A percentile compares a stretch with the other conserved stretches of the same genome.
Conservation (phyloP, 164 flowering plant species). For the Dillenia turbinata region DNA sequence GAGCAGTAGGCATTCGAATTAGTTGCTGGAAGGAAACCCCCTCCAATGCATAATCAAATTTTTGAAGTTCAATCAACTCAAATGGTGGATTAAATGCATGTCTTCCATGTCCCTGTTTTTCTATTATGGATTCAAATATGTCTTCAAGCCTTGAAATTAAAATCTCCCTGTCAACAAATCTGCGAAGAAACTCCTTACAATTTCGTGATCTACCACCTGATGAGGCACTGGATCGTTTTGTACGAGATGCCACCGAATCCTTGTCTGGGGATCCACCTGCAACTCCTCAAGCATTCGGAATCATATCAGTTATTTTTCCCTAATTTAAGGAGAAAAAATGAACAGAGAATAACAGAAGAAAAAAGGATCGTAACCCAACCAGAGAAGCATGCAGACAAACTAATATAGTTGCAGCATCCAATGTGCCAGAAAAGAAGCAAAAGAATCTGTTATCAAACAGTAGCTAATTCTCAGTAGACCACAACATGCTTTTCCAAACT, state of each 20-base stretch:
- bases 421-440: no score
- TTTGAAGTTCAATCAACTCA: slow-evolving; percentile 80
- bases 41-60: slow-evolving; percentile 89
- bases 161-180: slow-evolving; percentile 56
- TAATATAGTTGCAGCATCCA: no score
- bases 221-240: slow-evolving; percentile 65
- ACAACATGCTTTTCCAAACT: no score
- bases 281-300: slow-evolving; percentile 3
- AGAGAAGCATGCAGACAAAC: no score
- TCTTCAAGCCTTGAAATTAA: slow-evolving; percentile 51
- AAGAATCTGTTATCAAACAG: no score
- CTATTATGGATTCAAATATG: slow-evolving; percentile 48
- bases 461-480: no score
- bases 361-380: no score
- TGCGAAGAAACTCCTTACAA: slow-evolving; percentile 67
- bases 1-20: slow-evolving; percentile 82
- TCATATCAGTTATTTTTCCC: no score
- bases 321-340: no score
- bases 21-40: slow-evolving; percentile 84
- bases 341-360: no score
- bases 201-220: slow-evolving; percentile 48
- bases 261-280: slow-evolving; percentile 73
- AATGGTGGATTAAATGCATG: slow-evolving; percentile 71
- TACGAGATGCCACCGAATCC: slow-evolving; percentile 71
- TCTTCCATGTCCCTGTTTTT: slow-evolving; percentile 19